These are phyloP conservation scores for Anthracocystis panici-leucophaei DNA, from an alignment of 1,284 basidiomycete species.

Conservation along the genomic window DNA sequence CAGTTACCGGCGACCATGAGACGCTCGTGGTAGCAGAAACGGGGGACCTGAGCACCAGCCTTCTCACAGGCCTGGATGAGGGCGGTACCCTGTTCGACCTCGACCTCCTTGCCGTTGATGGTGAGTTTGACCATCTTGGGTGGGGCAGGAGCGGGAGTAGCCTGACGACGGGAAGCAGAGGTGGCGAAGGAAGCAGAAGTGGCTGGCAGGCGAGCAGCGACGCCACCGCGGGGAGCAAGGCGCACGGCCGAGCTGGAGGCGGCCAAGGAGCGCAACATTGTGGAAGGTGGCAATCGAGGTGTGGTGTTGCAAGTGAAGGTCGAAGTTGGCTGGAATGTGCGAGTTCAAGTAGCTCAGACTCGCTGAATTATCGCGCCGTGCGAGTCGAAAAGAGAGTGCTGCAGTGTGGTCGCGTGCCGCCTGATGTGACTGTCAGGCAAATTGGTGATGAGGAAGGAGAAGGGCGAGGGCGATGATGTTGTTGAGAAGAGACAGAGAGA, in stretches of 20 bases:
- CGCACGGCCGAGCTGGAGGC: constrained; percentile 48
- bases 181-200: constrained; percentile 52
- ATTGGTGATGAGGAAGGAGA: constrained; percentile 10
- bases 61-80: constrained; percentile 91
- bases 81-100: constrained; percentile 71
- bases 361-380: background rate
- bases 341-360: background rate
- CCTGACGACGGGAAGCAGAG: constrained; percentile 53
- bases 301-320: constrained; percentile 8
- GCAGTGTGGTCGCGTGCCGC: constrained; percentile 17
- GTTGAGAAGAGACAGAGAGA: background rate
- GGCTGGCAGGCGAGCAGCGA: constrained; percentile 24
- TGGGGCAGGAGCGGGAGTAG: constrained; percentile 58
- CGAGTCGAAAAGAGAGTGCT: constrained; percentile 7
- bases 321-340: background rate
- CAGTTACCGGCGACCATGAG: constrained; percentile 68
- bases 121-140: constrained; percentile 69
- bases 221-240: constrained; percentile 35
- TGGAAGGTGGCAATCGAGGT: constrained; percentile 12
- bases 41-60: constrained; percentile 69
- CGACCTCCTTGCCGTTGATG: constrained; percentile 69
- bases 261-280: constrained; percentile 52
- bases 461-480: constrained; percentile 14
- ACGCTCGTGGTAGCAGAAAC: constrained; percentile 93
- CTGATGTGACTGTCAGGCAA: constrained; percentile 34